Evolutionary conservation across 1,139 yeast genomes (phyloP).

Genomic region (Debaryomyces subglobosus): DNA sequence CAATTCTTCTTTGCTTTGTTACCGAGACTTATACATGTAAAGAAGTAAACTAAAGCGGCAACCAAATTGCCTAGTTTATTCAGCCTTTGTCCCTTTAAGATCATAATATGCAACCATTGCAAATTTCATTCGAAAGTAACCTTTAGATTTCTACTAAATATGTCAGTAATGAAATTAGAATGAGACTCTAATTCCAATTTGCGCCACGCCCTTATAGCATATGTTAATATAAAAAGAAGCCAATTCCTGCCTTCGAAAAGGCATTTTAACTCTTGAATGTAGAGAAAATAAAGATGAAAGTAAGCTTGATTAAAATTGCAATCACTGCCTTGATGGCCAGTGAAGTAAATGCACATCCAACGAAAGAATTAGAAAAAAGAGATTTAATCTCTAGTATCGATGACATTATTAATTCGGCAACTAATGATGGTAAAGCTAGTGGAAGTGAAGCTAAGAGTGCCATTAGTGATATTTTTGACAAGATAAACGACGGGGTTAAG

Average conservation of each 20-base stretch:
- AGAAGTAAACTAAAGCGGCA: background rate
- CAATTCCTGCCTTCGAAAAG: background rate
- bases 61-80: background rate
- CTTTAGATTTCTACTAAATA: background rate
- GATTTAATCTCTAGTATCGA: background rate
- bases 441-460: background rate
- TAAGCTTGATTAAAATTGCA: background rate
- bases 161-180: background rate
- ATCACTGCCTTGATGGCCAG: background rate
- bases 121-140: background rate
- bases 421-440: background rate
- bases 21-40: background rate
- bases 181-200: background rate
- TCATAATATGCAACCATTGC: background rate
- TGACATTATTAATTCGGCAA: background rate
- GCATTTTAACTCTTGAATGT: background rate
- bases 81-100: background rate
- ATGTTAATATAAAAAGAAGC: background rate
- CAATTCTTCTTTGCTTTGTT: background rate
- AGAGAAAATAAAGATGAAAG: background rate
- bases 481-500: background rate
- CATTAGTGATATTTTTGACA: background rate
- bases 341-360: background rate
- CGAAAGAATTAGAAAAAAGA: background rate
- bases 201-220: background rate